Base-by-base conservation (phyloP, 148 eudicot species). In the Nyssa sinensis region DNA sequence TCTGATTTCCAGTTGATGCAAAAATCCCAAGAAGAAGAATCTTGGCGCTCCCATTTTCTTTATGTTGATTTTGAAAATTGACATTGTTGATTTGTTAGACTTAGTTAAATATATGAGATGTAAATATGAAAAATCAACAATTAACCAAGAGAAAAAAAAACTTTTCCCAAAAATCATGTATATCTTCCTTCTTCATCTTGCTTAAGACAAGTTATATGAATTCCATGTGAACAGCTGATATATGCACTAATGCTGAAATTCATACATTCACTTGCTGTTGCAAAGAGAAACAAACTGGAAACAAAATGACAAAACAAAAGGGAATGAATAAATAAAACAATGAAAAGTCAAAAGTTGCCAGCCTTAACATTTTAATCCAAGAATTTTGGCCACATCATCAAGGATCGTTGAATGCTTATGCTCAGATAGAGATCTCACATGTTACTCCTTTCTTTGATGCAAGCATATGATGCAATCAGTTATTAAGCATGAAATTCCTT, bases 301-400 rank as follows among this genome's bases (percentile, higher is more conserved):
- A 19, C 59, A n/a, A 55, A 55, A 55, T 3, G 59, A 55, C 21
- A 21, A 3, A 37, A 21, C 59, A 12, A 41, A 44, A 41, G 44
- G 12, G 30, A 51, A 25, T 66, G 11, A 37, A 24, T 19, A 14
- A 41, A 27, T 16, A 27, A 41, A 27, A 27, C 47, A 67, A 44
- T 41, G 13, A 47, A 44, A 14, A 41, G n/a, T 6, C 4, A 44
- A 47, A 67, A 25, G 19, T 11, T 4, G 55, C 17, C 47, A 65
- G 12, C 25, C 41, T 24, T 2, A 33, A 64, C 39, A 64, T 64
- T 64, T 33, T 23, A 30, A 1, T 24, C 57, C 16, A 14, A 12
- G 17, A 5, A 58, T 71, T 33, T 25, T 34, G 34, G 31, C 29
- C 60, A 49, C 29, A 31, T 51, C 37, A 69, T 69, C 72, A 69